Base-by-base conservation (phyloP, 371 early-diverging fungal genomes). In the Mortierella sp. region DNA sequence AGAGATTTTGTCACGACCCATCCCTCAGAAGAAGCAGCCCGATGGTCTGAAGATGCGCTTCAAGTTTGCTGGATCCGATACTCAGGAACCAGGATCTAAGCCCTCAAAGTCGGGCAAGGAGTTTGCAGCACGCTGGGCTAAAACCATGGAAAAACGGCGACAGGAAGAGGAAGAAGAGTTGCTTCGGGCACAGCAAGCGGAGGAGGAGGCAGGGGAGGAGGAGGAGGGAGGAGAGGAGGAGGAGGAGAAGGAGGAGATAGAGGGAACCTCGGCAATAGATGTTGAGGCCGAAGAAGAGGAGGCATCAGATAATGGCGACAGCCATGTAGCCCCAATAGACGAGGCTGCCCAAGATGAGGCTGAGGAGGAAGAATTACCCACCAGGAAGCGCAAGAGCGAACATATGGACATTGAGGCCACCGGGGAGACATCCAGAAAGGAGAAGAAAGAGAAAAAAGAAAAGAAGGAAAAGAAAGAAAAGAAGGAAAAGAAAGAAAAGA, bases 21-120 rank as follows among this genome's bases (percentile, higher is more conserved):
- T 69, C 55, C 70, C 69, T 27, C 47, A 68, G 38, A 51, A 70
- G 23, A 58, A 60, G 10, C 76, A 74, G 26, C 76, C 76, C 18
- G 69, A 74, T 14, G 76, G 70, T 26, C 28, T 74, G 28, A 69
- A 65, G 59, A 57, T 58, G 52, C 61, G 76, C 16, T 74, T 74
- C 59, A 54, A 74, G 46, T 52, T 74, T 39, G 39, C 70, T 7
- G 76, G 76, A 34, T 23, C 48, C n/a, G 70, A 74, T 3, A 65
- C 76, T 2, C 76, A 61, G 31, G 66, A 54, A 8, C 70, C 70
- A 38, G 76, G 76, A 7, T 30, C 50, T 21, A 74, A 69, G 43
- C 53, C 61, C 7, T 58, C 69, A 2, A 61, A 58, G 12, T 74
- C 76, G 14, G 76, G 76, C 48, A 74, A 74, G 42, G 48, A 64